Evolutionary conservation across 768 basidiomycete genomes (phyloP), one percentile per base, ranked within the genome.

Genomic region (Cystofilobasidium macerans): DNA sequence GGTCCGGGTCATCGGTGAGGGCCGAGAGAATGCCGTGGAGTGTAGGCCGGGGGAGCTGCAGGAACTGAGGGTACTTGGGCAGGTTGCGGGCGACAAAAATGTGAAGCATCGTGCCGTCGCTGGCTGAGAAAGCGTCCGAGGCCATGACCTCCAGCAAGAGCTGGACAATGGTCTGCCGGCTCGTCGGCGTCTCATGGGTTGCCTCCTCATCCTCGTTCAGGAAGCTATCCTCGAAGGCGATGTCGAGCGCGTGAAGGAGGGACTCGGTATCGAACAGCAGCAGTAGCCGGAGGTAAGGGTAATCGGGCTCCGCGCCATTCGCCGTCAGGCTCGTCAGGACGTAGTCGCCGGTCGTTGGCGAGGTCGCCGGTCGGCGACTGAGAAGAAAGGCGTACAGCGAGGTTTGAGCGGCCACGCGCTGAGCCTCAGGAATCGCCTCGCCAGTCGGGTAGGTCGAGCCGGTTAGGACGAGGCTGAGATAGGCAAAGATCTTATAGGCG

Each of bases 1-100:
- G 76, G 73, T 94, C 89, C 0, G 79, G 73, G 73, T 92, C 89
- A 67, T 82, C 79, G 0, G 89, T 84, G 16, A 99, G 84, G 8
- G 82, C 82, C 65, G 87, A 79, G 57, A 99, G 82, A 71, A 97
- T 84, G 45, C 78, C 80, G 71, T 91, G 86, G 22, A 92, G 79
- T 4, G 82, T 78, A 67, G 82, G 85, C 0, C 86, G 82, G 0
- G 85, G 77, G 47, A 91, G 79, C 62, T 82, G 76, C 57, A 91
- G 80, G 75, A 85, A 89, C 76, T 95, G 92, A 1, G 87, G 85
- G 77, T 98, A 99, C 77, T 97, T 98, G 0, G 95, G 90, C 14
- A 95, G 84, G 75, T 98, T 99, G 66, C 93, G 86, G 4, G 95
- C 89, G 64, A 98, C 82, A 76, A 99, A 99, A 68, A 99, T 98